Conservation (phyloP, 2,329 filamentous ascomycete species). For the Zalaria obscura region DNA sequence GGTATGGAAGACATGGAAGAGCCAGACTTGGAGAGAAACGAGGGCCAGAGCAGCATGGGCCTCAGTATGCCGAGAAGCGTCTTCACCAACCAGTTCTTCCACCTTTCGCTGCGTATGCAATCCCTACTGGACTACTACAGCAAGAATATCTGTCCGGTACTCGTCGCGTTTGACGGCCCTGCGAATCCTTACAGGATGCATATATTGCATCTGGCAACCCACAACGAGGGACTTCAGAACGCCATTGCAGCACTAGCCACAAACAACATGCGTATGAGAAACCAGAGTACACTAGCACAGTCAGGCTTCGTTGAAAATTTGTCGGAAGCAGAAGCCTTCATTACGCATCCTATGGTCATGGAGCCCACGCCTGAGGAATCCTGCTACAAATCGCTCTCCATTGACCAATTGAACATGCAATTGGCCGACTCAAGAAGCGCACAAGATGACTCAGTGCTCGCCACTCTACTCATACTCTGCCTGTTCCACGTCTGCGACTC, state of each 20-base stretch:
- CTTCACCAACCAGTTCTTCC: conserved; percentile 29
- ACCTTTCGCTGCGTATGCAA: conserved; percentile 61
- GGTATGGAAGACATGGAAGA: conserved; percentile 7
- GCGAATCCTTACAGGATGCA: conserved; percentile 77
- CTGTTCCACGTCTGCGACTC: conserved; percentile 91
- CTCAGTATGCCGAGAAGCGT: conserved; percentile 15
- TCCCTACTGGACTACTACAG: conserved; percentile 91
- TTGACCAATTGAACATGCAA: conserved; percentile 70
- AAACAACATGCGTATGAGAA: conserved; percentile 80
- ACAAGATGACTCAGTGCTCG: conserved; percentile 73
- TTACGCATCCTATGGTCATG: too few relatives aligned
- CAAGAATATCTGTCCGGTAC: conserved; percentile 78
- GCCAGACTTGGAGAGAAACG: conserved; percentile 6
- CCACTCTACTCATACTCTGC: conserved; percentile 75
- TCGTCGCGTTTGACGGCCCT: conserved; percentile 80
- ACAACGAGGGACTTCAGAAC: conserved; percentile 75
- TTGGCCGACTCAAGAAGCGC: conserved; percentile 63
- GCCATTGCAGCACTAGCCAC: conserved; percentile 80
- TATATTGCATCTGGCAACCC: conserved; percentile 61
- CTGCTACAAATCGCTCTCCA: conserved; percentile 71
- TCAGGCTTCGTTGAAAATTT: conserved; percentile 18
- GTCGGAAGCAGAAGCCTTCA: conserved; percentile 10
- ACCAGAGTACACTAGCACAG: conserved; percentile 39
- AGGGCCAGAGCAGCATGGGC: conserved; percentile 1
- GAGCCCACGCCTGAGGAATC: conserved; percentile 58